Evolutionary conservation across 352 stramenopile genomes (phyloP).

Genomic region (Globisporangium echinulatum): DNA sequence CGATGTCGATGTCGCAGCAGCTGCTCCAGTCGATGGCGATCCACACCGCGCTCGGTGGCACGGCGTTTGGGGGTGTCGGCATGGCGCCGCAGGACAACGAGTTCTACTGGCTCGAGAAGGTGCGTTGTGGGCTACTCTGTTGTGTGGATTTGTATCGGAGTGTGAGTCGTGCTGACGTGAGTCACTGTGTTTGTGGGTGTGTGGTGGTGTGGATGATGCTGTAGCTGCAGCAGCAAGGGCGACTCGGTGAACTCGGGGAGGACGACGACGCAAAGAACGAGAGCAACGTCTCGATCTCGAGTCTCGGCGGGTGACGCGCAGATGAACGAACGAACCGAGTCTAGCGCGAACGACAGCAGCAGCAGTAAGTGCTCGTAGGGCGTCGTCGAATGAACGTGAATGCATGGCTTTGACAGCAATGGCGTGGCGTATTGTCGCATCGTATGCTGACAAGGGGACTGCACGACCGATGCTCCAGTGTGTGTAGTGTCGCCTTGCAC

Average conservation of each 20-base stretch:
- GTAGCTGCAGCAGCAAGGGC: conserved; percentile 62
- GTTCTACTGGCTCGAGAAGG: conserved; percentile 88
- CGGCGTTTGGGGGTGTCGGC: conserved; percentile 32
- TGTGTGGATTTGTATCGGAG: not conserved
- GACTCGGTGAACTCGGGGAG: conserved; percentile 29
- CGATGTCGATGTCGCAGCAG: conserved; percentile 79
- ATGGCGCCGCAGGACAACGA: conserved; percentile 67
- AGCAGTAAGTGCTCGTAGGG: too few species aligned
- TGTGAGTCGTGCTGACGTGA: not conserved
- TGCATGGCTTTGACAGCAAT: not conserved
- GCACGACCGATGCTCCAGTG: not conserved
- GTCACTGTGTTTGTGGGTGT: not conserved
- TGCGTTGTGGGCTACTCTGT: conserved; percentile 11
- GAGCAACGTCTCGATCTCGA: conserved; percentile 43
- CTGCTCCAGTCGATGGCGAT: conserved; percentile 86
- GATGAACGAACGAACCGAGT: not conserved
- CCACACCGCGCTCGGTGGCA: conserved; percentile 52
- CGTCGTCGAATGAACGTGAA: not conserved
- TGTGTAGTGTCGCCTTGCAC: too few species aligned
- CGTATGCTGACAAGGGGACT: not conserved
- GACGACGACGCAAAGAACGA: conserved; percentile 28
- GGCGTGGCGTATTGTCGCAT: not conserved
- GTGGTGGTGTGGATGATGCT: conserved; percentile 7
- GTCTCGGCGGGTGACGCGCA: conserved; percentile 15
- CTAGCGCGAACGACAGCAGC: too few species aligned